Base-by-base conservation (phyloP, 495 filamentous ascomycete species). In the Penicillium malachiteum region DNA sequence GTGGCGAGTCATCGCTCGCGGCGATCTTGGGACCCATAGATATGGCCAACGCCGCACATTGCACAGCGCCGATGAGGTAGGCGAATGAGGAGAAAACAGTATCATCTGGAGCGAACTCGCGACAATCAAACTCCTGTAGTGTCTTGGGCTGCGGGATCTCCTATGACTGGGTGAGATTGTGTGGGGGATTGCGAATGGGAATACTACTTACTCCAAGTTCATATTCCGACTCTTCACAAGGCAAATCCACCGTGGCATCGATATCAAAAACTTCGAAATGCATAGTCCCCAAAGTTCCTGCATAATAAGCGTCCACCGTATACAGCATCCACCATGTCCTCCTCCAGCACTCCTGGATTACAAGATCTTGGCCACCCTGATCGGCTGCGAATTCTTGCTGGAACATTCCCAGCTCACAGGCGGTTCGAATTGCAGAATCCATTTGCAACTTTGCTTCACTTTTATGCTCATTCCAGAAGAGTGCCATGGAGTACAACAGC, bases 161-260 rank as follows among this genome's bases (percentile, higher is more conserved):
- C 87, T 90, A 21, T n/a, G 0, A 12, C n/a, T 35, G 3, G 32
- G 31, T 34, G 78, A 26, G 21, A 1, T 26, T 26, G 21, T 26
- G 21, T 26, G 21, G 4, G 21, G 4, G 4, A 26, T 26, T 26
- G 21, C 21, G 21, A 26, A 26, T 4, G 21, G 4, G 21, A 26
- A 26, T 26, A 2, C 4, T 1, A 26, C 81, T 60, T 76, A 88
- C 85, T 55, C 84, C 86, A 44, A 73, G 76, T 39, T 74, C 65
- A 73, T 87, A 94, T 42, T 88, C 78, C n/a, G 71, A 67, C 65
- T 94, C 87, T 55, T 92, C 88, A 60, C 89, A 92, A 2, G 90
- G 90, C n/a, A 93, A 70, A 10, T 76, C 80, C 4, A 85, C 85
- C 35, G 84, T 81, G 8, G 80, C 69, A 41, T 72, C 66, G 41